Evolutionary conservation across 495 filamentous ascomycete genomes (phyloP), one percentile per base, ranked within the genome.

Genomic region (Staphylotrichum longicolle): DNA sequence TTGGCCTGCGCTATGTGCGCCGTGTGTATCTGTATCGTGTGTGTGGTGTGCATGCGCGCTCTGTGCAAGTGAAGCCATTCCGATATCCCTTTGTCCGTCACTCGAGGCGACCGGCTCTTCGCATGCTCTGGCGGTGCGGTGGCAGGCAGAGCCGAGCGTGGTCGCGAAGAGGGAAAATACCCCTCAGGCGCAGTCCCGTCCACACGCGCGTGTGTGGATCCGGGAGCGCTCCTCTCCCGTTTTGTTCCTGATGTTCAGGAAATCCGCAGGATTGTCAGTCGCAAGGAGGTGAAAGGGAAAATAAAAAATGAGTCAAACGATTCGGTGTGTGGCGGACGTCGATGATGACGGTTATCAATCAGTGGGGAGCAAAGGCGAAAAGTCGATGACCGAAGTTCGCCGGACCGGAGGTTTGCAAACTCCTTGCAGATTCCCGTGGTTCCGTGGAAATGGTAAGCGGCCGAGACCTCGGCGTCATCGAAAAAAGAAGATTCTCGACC

Each of bases 41-140:
- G 20, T 27, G 20, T 27, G 20, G 0, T 45, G 41, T 8, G 53
- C 32, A 27, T 57, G 60, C 10, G 54, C 37, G 52, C 57, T 27
- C 12, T 40, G 42, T 44, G 57, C 33, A 14, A 67, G 39, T n/a
- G 62, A 60, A 58, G 60, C 58, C 66, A 66, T 68, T 35, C 27
- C 27, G 12, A 5, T 7, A 30, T 44, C 7, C 4, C 27, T 46
- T 5, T 5, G 10, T 41, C 9, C 46, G 20, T 27, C 20, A 27
- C 20, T 27, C 20, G 20, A 54, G 9, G 50, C n/a, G 42, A 7
- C 20, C 20, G 20, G 20, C n/a, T 32, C 8, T 40, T 54, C n/a
- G 47, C 58, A 54, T 47, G 49, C 15, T 33, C 57, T 14, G 44
- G 20, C 49, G 48, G 33, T 62, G 52, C 40, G 40, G 42, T 54